Conservation (phyloP, 2,329 filamentous ascomycete genomes). For the Calonectria crousiana region DNA sequence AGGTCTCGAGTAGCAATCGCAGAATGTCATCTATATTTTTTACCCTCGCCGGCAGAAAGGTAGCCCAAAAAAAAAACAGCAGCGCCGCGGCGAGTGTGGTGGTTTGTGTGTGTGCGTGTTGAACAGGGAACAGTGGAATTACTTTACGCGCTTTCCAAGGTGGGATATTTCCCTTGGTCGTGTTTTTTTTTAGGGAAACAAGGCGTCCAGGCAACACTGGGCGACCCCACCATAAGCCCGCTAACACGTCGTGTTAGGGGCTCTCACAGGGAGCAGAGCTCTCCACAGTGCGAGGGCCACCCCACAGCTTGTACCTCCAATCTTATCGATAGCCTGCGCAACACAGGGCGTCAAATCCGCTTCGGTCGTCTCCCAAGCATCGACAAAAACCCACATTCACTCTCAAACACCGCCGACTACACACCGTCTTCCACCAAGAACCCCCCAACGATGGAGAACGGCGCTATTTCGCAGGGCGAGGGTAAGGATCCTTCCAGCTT, state of each 20-base stretch:
- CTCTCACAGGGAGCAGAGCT: conserved; percentile 16
- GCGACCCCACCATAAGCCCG: conserved; percentile 24
- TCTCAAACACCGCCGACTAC: conserved; percentile 25
- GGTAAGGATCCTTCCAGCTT: conserved; percentile 95
- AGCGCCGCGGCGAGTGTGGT: background rate
- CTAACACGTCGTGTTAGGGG: conserved; percentile 32
- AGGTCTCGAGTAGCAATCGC: background rate
- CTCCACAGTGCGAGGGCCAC: conserved; percentile 40
- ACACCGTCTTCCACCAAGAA: conserved; percentile 15
- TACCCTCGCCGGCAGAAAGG: background rate
- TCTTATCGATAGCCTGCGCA: conserved; percentile 35
- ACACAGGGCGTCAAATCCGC: conserved; percentile 38
- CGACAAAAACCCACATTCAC: conserved; percentile 36
- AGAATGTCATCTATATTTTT: background rate
- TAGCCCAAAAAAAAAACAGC: background rate
- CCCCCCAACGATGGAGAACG: conserved; percentile 77
- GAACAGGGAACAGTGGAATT: conserved; percentile 9
- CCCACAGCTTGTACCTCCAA: conserved; percentile 18
- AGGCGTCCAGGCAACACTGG: conserved; percentile 24
- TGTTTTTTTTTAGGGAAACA: conserved; percentile 20
- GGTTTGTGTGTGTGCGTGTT: background rate
- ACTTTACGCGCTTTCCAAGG: conserved; percentile 36
- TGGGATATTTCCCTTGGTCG: conserved; percentile 15
- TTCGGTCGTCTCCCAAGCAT: conserved; percentile 15
- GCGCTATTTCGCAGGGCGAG: conserved; percentile 71